These are phyloP conservation scores for Sporothrix phasma DNA, from an alignment of 2,329 filamentous ascomycete genomes.

Conservation along the genomic window DNA sequence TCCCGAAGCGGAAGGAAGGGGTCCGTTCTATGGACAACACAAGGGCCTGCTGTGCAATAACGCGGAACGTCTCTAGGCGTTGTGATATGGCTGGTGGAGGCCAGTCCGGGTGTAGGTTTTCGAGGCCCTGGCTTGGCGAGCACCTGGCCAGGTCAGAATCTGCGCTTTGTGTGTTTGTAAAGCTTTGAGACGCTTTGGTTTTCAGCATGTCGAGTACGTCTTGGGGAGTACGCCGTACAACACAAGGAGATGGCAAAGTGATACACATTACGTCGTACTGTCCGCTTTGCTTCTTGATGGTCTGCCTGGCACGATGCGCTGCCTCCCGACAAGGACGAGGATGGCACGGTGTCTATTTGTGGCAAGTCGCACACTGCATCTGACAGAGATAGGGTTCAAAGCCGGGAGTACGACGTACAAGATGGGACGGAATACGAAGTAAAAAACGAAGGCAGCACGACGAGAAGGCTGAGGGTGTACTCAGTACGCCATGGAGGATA, in stretches of 20 bases:
- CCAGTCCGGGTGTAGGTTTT: background rate
- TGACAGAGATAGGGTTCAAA: background rate
- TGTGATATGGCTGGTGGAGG: background rate
- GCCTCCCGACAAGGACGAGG: background rate
- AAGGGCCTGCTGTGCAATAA: background rate
- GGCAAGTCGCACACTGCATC: background rate
- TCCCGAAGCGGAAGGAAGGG: background rate
- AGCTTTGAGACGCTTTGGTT: background rate
- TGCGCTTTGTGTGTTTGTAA: background rate
- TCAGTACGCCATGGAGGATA: background rate
- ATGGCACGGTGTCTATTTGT: background rate
- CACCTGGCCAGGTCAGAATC: no score
- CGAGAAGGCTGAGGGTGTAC: background rate
- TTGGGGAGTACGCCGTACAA: no score
- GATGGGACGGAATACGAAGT: background rate
- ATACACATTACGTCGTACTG: no score
- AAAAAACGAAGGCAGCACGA: background rate
- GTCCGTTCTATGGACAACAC: background rate
- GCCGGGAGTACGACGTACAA: background rate
- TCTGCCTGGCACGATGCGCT: background rate
- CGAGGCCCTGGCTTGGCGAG: background rate
- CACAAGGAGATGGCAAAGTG: background rate
- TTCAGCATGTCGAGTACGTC: background rate
- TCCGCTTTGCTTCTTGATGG: no score
- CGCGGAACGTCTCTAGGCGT: background rate